Percentiles rank a stretch among this genome's conserved stretches.
Conservation (phyloP, 495 filamentous ascomycete genomes). For the Neurospora intermedia region DNA sequence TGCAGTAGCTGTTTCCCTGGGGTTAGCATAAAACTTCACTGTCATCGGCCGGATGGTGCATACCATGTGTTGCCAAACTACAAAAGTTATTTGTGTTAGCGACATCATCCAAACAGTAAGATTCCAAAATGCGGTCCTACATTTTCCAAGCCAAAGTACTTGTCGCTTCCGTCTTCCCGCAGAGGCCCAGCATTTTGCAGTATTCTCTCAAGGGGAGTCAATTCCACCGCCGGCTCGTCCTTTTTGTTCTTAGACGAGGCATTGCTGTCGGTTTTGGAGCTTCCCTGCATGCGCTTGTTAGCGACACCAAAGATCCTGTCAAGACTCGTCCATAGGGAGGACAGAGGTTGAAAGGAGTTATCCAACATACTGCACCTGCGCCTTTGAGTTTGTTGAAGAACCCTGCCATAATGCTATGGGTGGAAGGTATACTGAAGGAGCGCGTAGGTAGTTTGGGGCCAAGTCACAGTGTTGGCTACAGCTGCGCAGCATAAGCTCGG, state of each 20-base stretch:
- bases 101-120: slow-evolving; percentile 2
- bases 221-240: slow-evolving; percentile 53
- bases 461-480: not conserved
- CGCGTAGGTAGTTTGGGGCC: slow-evolving; percentile 1
- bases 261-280: slow-evolving; percentile 27
- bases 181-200: slow-evolving; percentile 68
- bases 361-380: slow-evolving; percentile 22
- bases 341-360: not conserved
- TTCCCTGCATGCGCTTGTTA: slow-evolving; percentile 15
- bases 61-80: slow-evolving; percentile 98
- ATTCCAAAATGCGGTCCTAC: slow-evolving; percentile 41
- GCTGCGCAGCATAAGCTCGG: slow-evolving; percentile 7
- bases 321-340: not conserved
- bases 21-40: not conserved
- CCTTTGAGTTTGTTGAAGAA: slow-evolving; percentile 35
- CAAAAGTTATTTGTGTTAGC: slow-evolving; percentile 11
- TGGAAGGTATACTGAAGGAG: slow-evolving; percentile 5
- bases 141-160: slow-evolving; percentile 98
- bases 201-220: slow-evolving; percentile 75
- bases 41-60: slow-evolving; percentile 5
- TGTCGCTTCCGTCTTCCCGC: slow-evolving; percentile 84
- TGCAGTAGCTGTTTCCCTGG: slow-evolving; percentile 63
- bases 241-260: slow-evolving; percentile 49
- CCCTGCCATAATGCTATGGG: slow-evolving; percentile 30
- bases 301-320: not conserved